Conservation (phyloP, 257 asterid species). For the Oldenlandia corymbosa region DNA sequence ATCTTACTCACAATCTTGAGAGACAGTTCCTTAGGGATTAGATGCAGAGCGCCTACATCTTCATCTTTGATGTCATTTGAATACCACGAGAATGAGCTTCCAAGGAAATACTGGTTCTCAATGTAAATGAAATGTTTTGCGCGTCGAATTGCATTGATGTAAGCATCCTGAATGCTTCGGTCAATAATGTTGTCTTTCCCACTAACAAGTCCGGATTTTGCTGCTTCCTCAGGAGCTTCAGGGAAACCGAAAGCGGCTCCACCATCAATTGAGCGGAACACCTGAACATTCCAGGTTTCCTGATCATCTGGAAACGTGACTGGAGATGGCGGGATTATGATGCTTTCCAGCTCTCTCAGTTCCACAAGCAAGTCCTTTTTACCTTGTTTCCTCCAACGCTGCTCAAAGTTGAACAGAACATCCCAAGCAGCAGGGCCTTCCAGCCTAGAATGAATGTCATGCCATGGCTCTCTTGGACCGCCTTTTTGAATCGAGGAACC, state of each 20-base stretch:
- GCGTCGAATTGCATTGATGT: conserved; percentile 62
- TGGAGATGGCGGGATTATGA: conserved; percentile 50
- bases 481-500: conserved; percentile 46
- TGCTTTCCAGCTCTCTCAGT: conserved; percentile 33
- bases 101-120: conserved; percentile 71
- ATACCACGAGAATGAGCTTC: conserved; percentile 58
- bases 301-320: conserved; percentile 45
- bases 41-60: conserved; percentile 47
- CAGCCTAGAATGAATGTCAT: conserved; percentile 52
- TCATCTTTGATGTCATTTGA: conserved; percentile 50
- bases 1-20: conserved; percentile 61
- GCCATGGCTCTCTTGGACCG: conserved; percentile 85
- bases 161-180: conserved; percentile 71
- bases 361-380: conserved; percentile 33
- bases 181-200: conserved; percentile 69
- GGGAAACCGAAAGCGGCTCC: conserved; percentile 80
- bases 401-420: conserved; percentile 63
- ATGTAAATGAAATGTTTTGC: conserved; percentile 59
- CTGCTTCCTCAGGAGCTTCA: conserved; percentile 56
- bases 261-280: conserved; percentile 73
- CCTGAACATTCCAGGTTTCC: conserved; percentile 72
- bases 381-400: conserved; percentile 69
- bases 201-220: conserved; percentile 51
- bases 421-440: conserved; percentile 79
- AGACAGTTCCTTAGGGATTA: conserved; percentile 59